Evolutionary conservation across 108 stramenopile species (phyloP).

Genomic region (Stephanodiscus minutulus): DNA sequence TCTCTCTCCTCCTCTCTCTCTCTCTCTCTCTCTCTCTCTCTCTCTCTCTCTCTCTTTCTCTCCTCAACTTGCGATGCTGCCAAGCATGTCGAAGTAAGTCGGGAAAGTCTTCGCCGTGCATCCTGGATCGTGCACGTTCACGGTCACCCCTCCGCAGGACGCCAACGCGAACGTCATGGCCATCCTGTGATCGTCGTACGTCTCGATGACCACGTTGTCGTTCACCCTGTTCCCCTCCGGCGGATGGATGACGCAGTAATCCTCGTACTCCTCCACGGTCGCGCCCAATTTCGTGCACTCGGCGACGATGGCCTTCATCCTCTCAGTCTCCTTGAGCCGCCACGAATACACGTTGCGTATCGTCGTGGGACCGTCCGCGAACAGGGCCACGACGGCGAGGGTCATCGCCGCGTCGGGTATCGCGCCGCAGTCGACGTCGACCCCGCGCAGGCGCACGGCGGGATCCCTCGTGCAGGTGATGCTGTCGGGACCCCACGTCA

Average conservation of each 20-base stretch:
- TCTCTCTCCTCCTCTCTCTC: background rate
- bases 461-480: slow-evolving; percentile 93
- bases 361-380: slow-evolving; percentile 94
- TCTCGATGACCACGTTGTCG: slow-evolving; percentile 93
- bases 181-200: slow-evolving; percentile 99
- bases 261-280: slow-evolving; percentile 89
- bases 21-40: background rate
- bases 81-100: slow-evolving; percentile 93
- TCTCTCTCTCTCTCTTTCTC: background rate
- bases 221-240: slow-evolving; percentile 81
- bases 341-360: slow-evolving; percentile 98
- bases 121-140: slow-evolving; percentile 93
- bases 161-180: slow-evolving; percentile 97
- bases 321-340: slow-evolving; percentile 97
- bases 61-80: slow-evolving; percentile 64
- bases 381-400: slow-evolving; percentile 92
- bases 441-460: slow-evolving; percentile 76
- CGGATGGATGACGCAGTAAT: slow-evolving; percentile 95
- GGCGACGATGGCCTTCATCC: slow-evolving; percentile 98
- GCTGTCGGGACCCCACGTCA: slow-evolving; percentile 87
- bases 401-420: slow-evolving; percentile 99
- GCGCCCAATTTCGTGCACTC: slow-evolving; percentile 97
- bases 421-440: slow-evolving; percentile 96
- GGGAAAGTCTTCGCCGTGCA: slow-evolving; percentile 98
- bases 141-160: slow-evolving; percentile 95